Conservation (phyloP, 805 yeast genomes). For the Hanseniaspora vineae region DNA sequence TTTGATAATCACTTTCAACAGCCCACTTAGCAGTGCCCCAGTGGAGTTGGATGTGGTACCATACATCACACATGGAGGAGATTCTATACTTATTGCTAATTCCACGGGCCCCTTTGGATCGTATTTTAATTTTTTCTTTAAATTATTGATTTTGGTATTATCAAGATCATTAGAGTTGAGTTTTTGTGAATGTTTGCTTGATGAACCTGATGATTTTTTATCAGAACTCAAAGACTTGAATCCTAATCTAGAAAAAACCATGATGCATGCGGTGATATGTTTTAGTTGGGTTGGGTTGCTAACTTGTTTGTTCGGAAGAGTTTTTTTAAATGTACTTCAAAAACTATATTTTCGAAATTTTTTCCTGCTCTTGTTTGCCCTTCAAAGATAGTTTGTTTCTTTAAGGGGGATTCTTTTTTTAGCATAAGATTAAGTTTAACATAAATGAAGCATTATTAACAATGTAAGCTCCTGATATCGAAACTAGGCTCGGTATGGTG, state of each 20-base stretch:
- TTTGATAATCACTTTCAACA: slow-evolving; percentile 43
- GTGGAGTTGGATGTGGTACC: slow-evolving; percentile 69
- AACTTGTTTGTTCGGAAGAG: no score
- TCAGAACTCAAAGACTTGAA: background rate
- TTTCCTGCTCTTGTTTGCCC: no score
- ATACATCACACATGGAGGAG: slow-evolving; percentile 82
- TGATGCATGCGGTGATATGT: background rate
- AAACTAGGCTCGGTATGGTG: no score
- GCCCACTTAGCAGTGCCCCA: slow-evolving; percentile 79
- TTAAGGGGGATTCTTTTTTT: no score
- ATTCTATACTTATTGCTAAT: slow-evolving; percentile 56
- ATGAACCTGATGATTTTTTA: background rate
- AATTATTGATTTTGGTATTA: background rate
- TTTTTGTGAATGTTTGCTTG: no score
- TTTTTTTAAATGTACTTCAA: no score
- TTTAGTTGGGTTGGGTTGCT: background rate
- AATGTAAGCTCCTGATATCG: no score
- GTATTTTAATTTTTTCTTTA: background rate
- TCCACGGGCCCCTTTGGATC: slow-evolving; percentile 23
- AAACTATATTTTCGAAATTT: no score
- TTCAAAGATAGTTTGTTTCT: no score
- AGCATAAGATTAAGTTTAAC: no score
- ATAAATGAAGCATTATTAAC: no score
- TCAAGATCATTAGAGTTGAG: background rate
- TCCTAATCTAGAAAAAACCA: background rate